phyloP scores from a whole-genome alignment of 768 basidiomycete species.

The Ephemerocybe angulata region DNA sequence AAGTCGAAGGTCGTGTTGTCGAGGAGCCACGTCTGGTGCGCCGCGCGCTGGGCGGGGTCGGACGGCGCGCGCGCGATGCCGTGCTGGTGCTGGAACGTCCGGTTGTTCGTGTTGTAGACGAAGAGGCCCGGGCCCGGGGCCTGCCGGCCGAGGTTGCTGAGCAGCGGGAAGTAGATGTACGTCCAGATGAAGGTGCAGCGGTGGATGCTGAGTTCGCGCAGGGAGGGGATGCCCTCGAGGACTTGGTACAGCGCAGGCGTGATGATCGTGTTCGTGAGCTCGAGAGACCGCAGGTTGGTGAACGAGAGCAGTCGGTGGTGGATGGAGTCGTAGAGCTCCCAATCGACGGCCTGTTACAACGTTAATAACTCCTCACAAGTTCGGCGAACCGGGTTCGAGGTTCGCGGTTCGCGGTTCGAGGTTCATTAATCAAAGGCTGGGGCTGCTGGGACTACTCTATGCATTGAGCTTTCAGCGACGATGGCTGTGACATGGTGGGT shows the following conservation, averaged over 20 bases:
- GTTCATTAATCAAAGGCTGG: not conserved
- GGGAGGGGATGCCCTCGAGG: constrained; percentile 19
- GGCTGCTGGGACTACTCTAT: too few species aligned
- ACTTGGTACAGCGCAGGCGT: constrained; percentile 24
- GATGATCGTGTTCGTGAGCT: constrained; percentile 19
- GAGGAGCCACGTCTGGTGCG: constrained; percentile 6
- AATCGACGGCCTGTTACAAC: constrained; percentile 14
- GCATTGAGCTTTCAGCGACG: too few species aligned
- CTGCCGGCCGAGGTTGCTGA: constrained; percentile 6
- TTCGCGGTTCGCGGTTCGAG: not conserved
- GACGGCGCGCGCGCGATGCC: constrained; percentile 1
- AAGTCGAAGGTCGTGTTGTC: constrained; percentile 10
- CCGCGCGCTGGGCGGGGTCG: not conserved
- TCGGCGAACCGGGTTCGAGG: too few species aligned
- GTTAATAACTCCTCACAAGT: too few species aligned
- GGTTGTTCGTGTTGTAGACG: constrained; percentile 4
- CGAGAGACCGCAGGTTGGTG: constrained; percentile 20
- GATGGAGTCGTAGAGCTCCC: constrained; percentile 21
- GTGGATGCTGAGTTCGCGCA: constrained; percentile 20
- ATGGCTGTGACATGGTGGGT: too few species aligned
- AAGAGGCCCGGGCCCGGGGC: not conserved
- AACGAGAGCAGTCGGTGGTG: constrained; percentile 20
- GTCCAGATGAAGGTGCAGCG: constrained; percentile 21
- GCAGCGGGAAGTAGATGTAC: constrained; percentile 7
- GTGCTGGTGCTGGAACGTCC: constrained; percentile 6